These are phyloP conservation scores for Bryum argenteum DNA, from an alignment of 225 moss, liverwort and hornwort genomes.

Conservation along the genomic window DNA sequence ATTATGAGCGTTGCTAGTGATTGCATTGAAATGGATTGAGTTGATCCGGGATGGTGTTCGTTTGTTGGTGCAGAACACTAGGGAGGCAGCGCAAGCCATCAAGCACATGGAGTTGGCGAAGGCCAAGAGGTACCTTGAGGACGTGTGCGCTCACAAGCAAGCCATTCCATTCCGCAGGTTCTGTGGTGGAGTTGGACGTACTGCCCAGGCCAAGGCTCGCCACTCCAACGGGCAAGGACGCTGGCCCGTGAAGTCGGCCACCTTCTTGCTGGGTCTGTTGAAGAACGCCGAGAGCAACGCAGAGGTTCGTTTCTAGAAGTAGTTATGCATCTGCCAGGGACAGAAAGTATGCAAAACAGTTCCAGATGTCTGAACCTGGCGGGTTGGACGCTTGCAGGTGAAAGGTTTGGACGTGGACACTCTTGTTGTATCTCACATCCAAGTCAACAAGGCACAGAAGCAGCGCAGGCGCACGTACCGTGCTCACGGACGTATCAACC, in stretches of 20 bases:
- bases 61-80: slow-evolving; percentile 51
- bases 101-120: slow-evolving; percentile 65
- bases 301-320: slow-evolving; percentile 33
- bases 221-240: slow-evolving; percentile 78
- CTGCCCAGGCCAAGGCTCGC: slow-evolving; percentile 68
- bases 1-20: too few relatives aligned
- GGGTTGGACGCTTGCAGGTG: slow-evolving; percentile 38
- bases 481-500: slow-evolving; percentile 63
- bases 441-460: slow-evolving; percentile 18
- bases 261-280: slow-evolving; percentile 62
- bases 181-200: slow-evolving; percentile 72
- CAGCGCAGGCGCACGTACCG: slow-evolving; percentile 20
- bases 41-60: not conserved
- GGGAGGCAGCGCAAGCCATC: slow-evolving; percentile 76
- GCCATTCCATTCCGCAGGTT: slow-evolving; percentile 74
- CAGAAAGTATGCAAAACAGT: not conserved
- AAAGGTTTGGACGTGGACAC: slow-evolving; percentile 75
- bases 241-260: slow-evolving; percentile 79
- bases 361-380: not conserved
- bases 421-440: slow-evolving; percentile 62
- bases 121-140: slow-evolving; percentile 73
- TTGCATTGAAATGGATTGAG: not conserved
- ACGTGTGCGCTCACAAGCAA: slow-evolving; percentile 77
- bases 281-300: slow-evolving; percentile 82
- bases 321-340: not conserved